Evolutionary conservation across 2,329 filamentous ascomycete genomes (phyloP), one percentile per base, ranked within the genome.

Genomic region (Hymenoscyphus linearis): DNA sequence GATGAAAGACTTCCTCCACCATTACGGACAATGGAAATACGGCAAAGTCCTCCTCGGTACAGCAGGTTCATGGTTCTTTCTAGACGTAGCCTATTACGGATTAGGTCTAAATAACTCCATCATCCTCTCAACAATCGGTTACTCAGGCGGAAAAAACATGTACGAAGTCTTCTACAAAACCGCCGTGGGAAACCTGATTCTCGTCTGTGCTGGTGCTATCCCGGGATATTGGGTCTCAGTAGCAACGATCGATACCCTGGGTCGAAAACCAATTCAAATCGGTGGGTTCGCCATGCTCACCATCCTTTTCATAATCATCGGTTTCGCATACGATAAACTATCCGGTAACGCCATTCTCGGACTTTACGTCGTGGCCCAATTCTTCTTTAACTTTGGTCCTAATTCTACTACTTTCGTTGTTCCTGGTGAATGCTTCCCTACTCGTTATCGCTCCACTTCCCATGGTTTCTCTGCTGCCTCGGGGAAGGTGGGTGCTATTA

Each of bases 221-320:
- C 90, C 90, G 0, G 90, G 90, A 6, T 93, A 93, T 76, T 93
- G 89, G 89, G 82, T 87, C 13, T 89, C 89, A 1, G 84, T 93
- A 27, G 80, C 88, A 14, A 85, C 84, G 0, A 85, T 93, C 64
- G 90, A 95, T 73, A 90, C 83, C 1, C 68, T 93, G 14, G 90
- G 90, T n/a, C 88, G 91, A 62, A 93, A 91, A 74, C 83, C 89
- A 0, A 86, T 95, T 34, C 90, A 91, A 72, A 72, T 89, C 2
- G 72, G 81, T 55, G 86, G 85, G 16, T 89, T 89, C 73, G 65
- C 78, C 1, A 71, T 87, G 18, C 76, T 89, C 3, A 88, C 85
- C 2, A 75, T 84, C 58, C 72, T 88, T 14, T 89, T 89, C 70
- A 79, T 81, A 68, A 69, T 87, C 34, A 80, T 89, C 60, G 87